Conservation (phyloP, 2,329 filamentous ascomycete species). For the Pseudogymnoascus sp. region DNA sequence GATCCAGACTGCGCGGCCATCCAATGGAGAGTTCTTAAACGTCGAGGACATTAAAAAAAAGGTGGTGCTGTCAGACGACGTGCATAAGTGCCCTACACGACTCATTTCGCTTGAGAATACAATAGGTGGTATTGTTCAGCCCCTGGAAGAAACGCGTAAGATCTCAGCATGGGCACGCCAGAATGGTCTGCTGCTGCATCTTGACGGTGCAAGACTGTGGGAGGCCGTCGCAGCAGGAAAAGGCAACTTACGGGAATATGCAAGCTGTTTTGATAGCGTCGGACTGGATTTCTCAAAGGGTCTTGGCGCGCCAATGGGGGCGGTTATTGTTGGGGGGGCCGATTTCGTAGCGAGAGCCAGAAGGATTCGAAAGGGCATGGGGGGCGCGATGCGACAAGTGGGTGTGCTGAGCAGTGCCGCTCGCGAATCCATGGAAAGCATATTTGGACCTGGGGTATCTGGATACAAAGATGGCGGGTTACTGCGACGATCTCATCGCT, state of each 20-base stretch:
- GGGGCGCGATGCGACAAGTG: constrained; percentile 69
- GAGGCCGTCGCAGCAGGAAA: constrained; percentile 68
- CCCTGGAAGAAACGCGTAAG: constrained; percentile 59
- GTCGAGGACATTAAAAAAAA: constrained; percentile 56
- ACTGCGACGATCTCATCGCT: constrained; percentile 52
- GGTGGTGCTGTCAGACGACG: constrained; percentile 57
- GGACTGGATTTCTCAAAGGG: constrained; percentile 78
- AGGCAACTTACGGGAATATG: constrained; percentile 59
- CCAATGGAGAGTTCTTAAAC: constrained; percentile 55
- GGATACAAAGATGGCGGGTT: constrained; percentile 46
- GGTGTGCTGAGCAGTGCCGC: constrained; percentile 72
- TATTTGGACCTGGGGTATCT: constrained; percentile 41
- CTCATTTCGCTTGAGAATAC: constrained; percentile 85
- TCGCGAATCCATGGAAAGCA: constrained; percentile 70
- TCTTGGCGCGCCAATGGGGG: constrained; percentile 73
- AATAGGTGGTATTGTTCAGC: constrained; percentile 70
- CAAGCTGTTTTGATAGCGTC: constrained; percentile 63
- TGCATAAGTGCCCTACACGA: constrained; percentile 72
- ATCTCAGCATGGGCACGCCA: constrained; percentile 64
- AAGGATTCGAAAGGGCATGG: constrained; percentile 75
- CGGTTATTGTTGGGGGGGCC: constrained; percentile 55
- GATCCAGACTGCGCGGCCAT: constrained; percentile 57
- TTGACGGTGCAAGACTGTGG: constrained; percentile 77
- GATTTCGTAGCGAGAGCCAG: constrained; percentile 49
- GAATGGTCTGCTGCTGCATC: constrained; percentile 61